phyloP scores from a whole-genome alignment of 2,329 filamentous ascomycete genomes.

The Fusarium kyushuense region DNA sequence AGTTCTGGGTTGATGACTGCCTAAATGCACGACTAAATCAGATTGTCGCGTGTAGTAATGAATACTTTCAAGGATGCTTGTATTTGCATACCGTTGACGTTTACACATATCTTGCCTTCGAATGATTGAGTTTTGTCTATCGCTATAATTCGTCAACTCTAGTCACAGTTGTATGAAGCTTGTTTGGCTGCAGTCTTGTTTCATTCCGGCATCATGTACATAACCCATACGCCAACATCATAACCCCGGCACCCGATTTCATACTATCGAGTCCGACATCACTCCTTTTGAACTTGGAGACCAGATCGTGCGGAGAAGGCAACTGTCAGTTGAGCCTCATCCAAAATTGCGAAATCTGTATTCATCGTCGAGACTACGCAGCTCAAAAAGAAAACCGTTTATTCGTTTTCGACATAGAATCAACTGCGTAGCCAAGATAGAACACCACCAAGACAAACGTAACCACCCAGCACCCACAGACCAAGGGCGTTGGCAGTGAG shows the following conservation, averaged over 20 bases:
- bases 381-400: slow-evolving; percentile 9
- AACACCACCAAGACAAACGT: slow-evolving; percentile 17
- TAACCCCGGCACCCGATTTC: slow-evolving; percentile 40
- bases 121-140: neutral
- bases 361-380: slow-evolving; percentile 25
- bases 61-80: slow-evolving; percentile 37
- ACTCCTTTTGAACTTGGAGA: slow-evolving; percentile 40
- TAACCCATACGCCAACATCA: slow-evolving; percentile 46
- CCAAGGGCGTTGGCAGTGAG: slow-evolving; percentile 11
- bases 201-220: slow-evolving; percentile 50
- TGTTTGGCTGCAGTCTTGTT: slow-evolving; percentile 39
- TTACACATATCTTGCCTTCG: neutral
- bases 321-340: slow-evolving; percentile 35
- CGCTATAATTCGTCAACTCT: neutral
- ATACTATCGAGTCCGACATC: slow-evolving; percentile 30
- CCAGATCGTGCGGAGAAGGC: slow-evolving; percentile 33
- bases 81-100: slow-evolving; percentile 31
- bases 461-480: slow-evolving; percentile 23
- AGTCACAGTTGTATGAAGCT: neutral
- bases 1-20: slow-evolving; percentile 7
- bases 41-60: slow-evolving; percentile 36
- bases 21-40: slow-evolving; percentile 13
- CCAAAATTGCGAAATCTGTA: slow-evolving; percentile 37
- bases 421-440: slow-evolving; percentile 23
- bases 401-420: slow-evolving; percentile 4